Percentiles rank a stretch among this genome's conserved stretches.
These are phyloP conservation scores for Microdochium paspali DNA, from an alignment of 2,329 filamentous ascomycete genomes.

Conservation along the genomic window DNA sequence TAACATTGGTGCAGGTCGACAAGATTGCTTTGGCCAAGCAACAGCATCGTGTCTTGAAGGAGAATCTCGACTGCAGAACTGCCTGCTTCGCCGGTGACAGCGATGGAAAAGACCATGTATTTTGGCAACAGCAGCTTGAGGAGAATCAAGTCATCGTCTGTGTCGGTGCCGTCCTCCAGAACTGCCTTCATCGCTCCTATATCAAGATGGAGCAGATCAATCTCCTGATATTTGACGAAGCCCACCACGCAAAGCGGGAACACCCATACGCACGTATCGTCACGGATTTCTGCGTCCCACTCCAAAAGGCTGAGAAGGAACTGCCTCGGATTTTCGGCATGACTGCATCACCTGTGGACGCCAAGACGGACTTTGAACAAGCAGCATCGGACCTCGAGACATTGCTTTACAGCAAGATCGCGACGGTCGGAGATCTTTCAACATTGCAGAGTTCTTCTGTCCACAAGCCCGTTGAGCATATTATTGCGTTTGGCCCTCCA, in stretches of 20 bases:
- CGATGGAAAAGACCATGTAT: slow-evolving; percentile 27
- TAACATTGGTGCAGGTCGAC: slow-evolving; percentile 45
- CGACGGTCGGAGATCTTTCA: slow-evolving; percentile 51
- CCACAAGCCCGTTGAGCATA: slow-evolving; percentile 48
- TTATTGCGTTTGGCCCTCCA: slow-evolving; percentile 42
- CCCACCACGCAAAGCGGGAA: slow-evolving; percentile 90
- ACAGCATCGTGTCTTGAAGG: slow-evolving; percentile 71
- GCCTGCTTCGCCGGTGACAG: slow-evolving; percentile 65
- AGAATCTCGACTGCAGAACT: slow-evolving; percentile 70
- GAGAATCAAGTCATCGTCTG: slow-evolving; percentile 82
- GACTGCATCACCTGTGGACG: slow-evolving; percentile 92
- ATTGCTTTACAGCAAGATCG: slow-evolving; percentile 73
- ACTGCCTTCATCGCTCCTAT: slow-evolving; percentile 71
- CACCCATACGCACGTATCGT: slow-evolving; percentile 88
- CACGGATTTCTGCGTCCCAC: slow-evolving; percentile 65
- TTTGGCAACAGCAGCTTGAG: slow-evolving; percentile 41
- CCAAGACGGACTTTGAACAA: slow-evolving; percentile 60
- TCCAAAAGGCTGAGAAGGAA: slow-evolving; percentile 28
- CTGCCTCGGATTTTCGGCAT: slow-evolving; percentile 84
- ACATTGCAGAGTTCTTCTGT: slow-evolving; percentile 50
- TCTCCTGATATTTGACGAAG: slow-evolving; percentile 89
- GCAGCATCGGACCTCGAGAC: slow-evolving; percentile 67
- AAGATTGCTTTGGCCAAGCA: slow-evolving; percentile 87
- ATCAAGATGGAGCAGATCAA: slow-evolving; percentile 77
- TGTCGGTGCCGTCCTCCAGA: slow-evolving; percentile 77